Conservation (phyloP, 306 rosid species). For the Corylus americana region DNA sequence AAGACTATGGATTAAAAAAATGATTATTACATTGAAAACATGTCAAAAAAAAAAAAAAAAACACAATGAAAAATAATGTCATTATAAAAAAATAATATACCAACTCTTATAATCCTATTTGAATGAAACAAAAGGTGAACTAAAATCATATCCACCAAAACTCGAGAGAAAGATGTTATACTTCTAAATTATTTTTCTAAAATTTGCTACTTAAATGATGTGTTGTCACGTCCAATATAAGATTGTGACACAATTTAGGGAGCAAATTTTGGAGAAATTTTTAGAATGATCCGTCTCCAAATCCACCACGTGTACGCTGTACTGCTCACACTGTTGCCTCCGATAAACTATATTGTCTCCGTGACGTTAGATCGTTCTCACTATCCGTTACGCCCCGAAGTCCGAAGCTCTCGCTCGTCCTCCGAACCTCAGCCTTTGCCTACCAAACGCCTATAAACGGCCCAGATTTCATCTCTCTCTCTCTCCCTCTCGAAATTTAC, state of each 20-base stretch:
- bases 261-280: no score
- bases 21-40: no score
- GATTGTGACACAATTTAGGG: no score
- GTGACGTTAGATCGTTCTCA: not conserved
- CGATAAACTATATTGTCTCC: no score
- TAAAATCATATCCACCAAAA: no score
- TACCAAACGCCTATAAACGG: slow-evolving; percentile 15
- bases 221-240: no score
- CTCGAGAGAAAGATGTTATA: no score
- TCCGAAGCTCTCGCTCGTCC: slow-evolving; percentile 14
- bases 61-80: not conserved
- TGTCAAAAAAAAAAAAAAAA: no score
- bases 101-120: not conserved
- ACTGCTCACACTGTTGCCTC: not conserved
- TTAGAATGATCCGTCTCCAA: not conserved
- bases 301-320: not conserved
- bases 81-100: not conserved
- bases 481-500: not conserved
- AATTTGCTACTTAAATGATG: no score
- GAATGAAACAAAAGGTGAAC: no score
- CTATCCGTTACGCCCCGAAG: slow-evolving; percentile 21
- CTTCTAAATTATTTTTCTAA: no score
- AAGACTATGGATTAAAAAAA: no score
- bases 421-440: slow-evolving; percentile 22
- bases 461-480: slow-evolving; percentile 32